Percentiles rank a stretch among this genome's conserved stretches.
Evolutionary conservation across 164 flowering plant species (phyloP).

Genomic region (Magnolia kwangsiensis): DNA sequence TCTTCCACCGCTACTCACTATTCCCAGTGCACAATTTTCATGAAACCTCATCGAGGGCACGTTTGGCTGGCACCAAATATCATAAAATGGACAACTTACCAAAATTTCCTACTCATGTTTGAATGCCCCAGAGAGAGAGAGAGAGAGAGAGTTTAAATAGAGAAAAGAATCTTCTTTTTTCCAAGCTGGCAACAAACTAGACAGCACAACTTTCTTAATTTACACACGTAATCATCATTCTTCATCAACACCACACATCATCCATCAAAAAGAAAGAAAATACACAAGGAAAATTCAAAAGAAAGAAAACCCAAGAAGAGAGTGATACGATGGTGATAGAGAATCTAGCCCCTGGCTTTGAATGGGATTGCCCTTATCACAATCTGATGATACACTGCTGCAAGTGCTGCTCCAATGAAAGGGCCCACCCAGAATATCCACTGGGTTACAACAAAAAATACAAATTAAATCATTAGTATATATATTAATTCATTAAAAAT

Average conservation of each 20-base stretch:
- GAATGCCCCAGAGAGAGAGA: too few species aligned
- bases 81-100: too few species aligned
- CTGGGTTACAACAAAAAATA: constrained; percentile 14
- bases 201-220: constrained; percentile 4
- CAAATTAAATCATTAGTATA: background rate
- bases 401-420: constrained; percentile 60
- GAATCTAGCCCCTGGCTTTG: constrained; percentile 35
- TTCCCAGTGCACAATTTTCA: too few species aligned
- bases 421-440: constrained; percentile 74
- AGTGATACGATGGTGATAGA: background rate
- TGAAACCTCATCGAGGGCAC: too few species aligned
- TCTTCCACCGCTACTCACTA: too few species aligned
- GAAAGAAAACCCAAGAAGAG: background rate
- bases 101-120: too few species aligned
- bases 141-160: background rate
- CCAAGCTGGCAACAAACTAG: constrained; percentile 5
- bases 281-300: background rate
- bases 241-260: background rate
- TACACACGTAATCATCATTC: constrained; percentile 2
- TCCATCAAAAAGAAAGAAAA: background rate
- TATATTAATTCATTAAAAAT: background rate
- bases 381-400: constrained; percentile 54
- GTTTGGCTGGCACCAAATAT: too few species aligned
- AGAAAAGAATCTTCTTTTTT: constrained; percentile 1
- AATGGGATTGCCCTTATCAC: constrained; percentile 59